Base-by-base conservation (phyloP, 1,284 basidiomycete species). In the Exobasidium rhododendri region DNA sequence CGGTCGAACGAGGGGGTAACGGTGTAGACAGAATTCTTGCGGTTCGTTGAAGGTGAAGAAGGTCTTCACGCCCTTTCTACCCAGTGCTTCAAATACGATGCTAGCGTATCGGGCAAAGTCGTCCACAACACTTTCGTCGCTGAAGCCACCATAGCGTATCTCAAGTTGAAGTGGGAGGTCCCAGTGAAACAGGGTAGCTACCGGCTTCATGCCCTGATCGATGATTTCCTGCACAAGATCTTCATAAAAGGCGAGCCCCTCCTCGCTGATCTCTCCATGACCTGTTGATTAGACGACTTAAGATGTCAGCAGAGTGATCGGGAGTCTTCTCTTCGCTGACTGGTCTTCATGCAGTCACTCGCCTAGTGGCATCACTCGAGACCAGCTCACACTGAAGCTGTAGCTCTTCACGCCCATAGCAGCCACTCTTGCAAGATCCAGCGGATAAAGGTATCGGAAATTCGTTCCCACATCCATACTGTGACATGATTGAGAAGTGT, bases 351-450 rank as follows among this genome's bases (percentile, higher is more conserved):
- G n/a, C n/a, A n/a, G n/a, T n/a, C 17, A 29, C 52, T 20, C 67
- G n/a, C n/a, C 69, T 29, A 70, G 54, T 10, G 69, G 69, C 17
- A 59, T 29, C 26, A 73, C 59, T n/a, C 71, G 62, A 44, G 68
- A 56, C 71, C 71, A 73, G 26, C 59, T 55, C 20, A 73, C 52
- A 10, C 64, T 64, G 53, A 73, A 70, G 3, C 60, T 64, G 56
- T 65, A 69, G 4, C 61, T 47, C 45, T 67, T 67, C 11, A 66
- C 61, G 17, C 68, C 71, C 65, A 73, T 69, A 44, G 59, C 59
- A 35, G 56, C 61, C 24, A 72, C 57, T 7, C 70, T 32, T 14
- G 68, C 66, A 2, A 72, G 24, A 43, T 72, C 71, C 17, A 56
- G 31, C 47, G 64, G 29, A 61, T 70, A 66, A 49, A 56, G 58